phyloP scores from a whole-genome alignment of 2,329 filamentous ascomycete species.

The Exophiala phaeomuriformis region DNA sequence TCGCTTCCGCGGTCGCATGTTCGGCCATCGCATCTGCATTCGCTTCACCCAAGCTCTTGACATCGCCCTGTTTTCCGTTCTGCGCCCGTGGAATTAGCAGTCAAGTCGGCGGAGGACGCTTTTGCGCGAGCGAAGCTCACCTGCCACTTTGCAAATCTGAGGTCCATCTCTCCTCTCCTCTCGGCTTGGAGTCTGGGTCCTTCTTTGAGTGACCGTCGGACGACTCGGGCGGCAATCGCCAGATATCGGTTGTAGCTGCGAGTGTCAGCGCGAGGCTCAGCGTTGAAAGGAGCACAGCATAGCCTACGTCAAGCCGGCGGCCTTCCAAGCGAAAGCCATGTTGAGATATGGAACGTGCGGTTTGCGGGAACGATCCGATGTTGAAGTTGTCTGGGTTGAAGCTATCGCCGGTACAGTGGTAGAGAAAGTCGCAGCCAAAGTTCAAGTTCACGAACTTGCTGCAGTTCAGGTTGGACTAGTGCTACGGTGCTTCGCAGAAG shows the following conservation, averaged over 20 bases:
- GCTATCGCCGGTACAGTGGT: too few relatives aligned
- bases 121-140: conserved; percentile 51
- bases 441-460: too few relatives aligned
- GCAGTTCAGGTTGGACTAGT: too few relatives aligned
- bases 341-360: conserved; percentile 8
- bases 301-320: conserved; percentile 86
- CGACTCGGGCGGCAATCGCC: conserved; percentile 83
- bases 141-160: conserved; percentile 91
- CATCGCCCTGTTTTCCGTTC: conserved; percentile 94
- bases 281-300: conserved; percentile 24
- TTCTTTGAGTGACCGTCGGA: conserved; percentile 96
- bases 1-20: conserved; percentile 37
- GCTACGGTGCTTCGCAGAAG: too few relatives aligned
- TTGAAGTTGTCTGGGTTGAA: not conserved
- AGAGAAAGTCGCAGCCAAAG: too few relatives aligned
- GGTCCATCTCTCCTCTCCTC: conserved; percentile 79
- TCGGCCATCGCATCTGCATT: conserved; percentile 45
- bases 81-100: conserved; percentile 34
- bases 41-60: conserved; percentile 59
- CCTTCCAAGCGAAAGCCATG: conserved; percentile 98
- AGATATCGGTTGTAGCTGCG: conserved; percentile 99
- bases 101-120: not conserved
- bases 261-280: conserved; percentile 32
- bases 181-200: conserved; percentile 80
- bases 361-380: not conserved